Evolutionary conservation across 1,284 basidiomycete species (phyloP).

Genomic region (Gymnopus androsaceus): DNA sequence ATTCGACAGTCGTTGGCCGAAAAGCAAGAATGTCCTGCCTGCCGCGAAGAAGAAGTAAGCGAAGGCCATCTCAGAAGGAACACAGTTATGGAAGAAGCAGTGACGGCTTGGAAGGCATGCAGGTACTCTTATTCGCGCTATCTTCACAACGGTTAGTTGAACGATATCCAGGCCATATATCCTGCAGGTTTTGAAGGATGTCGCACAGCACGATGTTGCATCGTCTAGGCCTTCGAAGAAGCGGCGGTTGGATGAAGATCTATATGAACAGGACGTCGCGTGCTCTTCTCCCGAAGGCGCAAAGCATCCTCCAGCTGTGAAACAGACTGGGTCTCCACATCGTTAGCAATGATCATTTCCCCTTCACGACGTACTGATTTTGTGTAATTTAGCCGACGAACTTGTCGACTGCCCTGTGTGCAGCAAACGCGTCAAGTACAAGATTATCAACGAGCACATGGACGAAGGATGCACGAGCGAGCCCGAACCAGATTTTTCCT

Average conservation of each 20-base stretch:
- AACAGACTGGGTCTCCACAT: constrained; percentile 23
- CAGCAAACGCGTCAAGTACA: constrained; percentile 40
- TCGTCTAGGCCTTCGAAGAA: constrained; percentile 18
- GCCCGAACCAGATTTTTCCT: constrained; percentile 21
- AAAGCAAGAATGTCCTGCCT: constrained; percentile 68
- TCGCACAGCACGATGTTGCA: constrained; percentile 9
- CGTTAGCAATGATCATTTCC: background rate
- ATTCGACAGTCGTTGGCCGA: constrained; percentile 55
- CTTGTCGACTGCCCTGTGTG: constrained; percentile 57
- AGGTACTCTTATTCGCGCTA: constrained; percentile 46
- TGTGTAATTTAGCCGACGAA: constrained; percentile 10
- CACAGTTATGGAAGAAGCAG: constrained; percentile 57
- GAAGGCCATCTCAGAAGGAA: constrained; percentile 65
- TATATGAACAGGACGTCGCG: too few relatives aligned
- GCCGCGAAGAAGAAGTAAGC: constrained; percentile 49
- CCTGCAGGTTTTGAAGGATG: constrained; percentile 39
- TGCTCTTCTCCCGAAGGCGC: too few relatives aligned
- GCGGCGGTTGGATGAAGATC: constrained; percentile 17
- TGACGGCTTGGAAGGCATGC: constrained; percentile 61
- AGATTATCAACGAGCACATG: constrained; percentile 59
- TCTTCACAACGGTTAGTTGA: constrained; percentile 2
- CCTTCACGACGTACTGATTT: background rate
- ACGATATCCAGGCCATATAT: constrained; percentile 44
- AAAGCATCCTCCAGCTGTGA: background rate
- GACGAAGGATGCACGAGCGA: constrained; percentile 51